Evolutionary conservation across 192 early-diverging fungal species (phyloP), one percentile per base, ranked within the genome.

Genomic region (Backusella morwellensis): DNA sequence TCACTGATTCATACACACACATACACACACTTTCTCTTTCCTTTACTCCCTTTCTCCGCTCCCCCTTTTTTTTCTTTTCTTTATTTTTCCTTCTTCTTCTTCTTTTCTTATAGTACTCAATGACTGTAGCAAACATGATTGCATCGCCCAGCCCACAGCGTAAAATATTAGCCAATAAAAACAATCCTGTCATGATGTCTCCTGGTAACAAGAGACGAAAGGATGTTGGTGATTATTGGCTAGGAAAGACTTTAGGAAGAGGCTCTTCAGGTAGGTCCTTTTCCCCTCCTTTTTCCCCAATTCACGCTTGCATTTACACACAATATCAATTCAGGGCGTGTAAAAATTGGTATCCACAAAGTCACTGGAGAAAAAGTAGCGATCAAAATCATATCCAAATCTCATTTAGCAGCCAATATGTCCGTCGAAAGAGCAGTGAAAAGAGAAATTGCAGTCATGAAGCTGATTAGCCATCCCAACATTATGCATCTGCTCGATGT

Each of bases 361-460:
- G 79, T 81, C 56, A 88, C 87, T 26, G 86, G 85, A 50, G 81
- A 88, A 74, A 83, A 88, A 74, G 87, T 87, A 0, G 87, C 86
- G 5, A 79, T 88, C 73, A 88, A 88, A 73, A 85, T 86, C 70
- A 86, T 88, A 52, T 80, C 84, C 26, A 88, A 88, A 74, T 78
- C 85, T 4, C 81, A 83, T 5, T 41, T 88, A 19, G 79, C 76
- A 34, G 79, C 83, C 72, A 82, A 86, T 56, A 74, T 77, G 1
- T 83, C 85, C 1, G 84, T 86, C 5, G 79, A 86, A 54, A 80
- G 78, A 14, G 86, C 86, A 1, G 86, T 86, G 35, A 84, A 85
- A 67, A 84, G 87, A 9, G 87, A 88, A 75, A 88, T 88, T 72
- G 85, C 87, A 12, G 82, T 88, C 35, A 88, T 86, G 85, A 86